Evolutionary conservation across 257 asterid species (phyloP), one percentile per base, ranked within the genome.

Genomic region (Gentiana dahurica): DNA sequence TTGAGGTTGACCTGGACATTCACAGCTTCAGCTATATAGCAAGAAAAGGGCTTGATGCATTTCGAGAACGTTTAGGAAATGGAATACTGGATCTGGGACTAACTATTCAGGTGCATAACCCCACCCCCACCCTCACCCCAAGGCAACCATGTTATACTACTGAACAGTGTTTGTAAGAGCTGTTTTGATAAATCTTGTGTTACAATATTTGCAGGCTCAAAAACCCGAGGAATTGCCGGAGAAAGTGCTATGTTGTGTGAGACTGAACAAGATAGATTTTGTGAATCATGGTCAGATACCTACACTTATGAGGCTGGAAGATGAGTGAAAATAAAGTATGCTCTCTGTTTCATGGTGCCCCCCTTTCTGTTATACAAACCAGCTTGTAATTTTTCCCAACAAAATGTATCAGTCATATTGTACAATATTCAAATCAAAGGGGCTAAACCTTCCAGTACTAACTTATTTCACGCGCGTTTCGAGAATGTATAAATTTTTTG

Each of bases 11-110:
- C 79, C 90, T 89, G 41, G 97, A 89, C 73, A 89, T 89, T 59
- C 97, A 89, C 69, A 85, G 84, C 34, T 89, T 89, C 71, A 83
- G 95, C 85, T 89, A 68, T 81, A 81, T 89, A 44, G 95, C 97
- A 12, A 84, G 97, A 51, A 89, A 74, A 72, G 97, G 97, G 48
- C 80, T 89, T 12, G 95, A 89, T 49, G 86, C 97, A 11, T 89
- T 89, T 70, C 79, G 80, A 15, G 89, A 81, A 38, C 94, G 95
- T 3, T 52, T 89, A 53, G 77, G 67, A 59, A 71, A 77, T 11
- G 95, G 89, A 45, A 81, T 89, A 53, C 60, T 89, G 49, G 81
- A 89, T 75, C 74, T 89, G 53, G 97, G 95, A 43, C 65, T 89
- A 70, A 85, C 97, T 12, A 83, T 89, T 77, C 97, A 89, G 94